These are phyloP conservation scores for Wallacemonas collosoma DNA, from an alignment of 208 protist species.

Conservation along the genomic window DNA sequence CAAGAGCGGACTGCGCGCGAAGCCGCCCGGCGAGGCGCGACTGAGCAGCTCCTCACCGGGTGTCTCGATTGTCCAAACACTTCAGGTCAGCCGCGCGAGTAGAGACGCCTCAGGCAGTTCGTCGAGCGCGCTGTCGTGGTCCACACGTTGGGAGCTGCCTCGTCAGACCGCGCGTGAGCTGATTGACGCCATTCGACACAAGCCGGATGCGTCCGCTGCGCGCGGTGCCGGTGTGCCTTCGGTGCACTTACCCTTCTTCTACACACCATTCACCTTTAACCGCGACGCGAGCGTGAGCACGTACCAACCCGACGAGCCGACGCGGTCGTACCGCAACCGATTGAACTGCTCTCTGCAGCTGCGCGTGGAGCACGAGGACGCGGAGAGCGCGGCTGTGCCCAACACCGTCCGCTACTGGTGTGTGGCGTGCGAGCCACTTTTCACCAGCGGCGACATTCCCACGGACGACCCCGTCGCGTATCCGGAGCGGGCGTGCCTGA, in stretches of 20 bases:
- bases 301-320: constrained; percentile 22
- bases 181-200: constrained; percentile 8
- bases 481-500: constrained; percentile 56
- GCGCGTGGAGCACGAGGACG: constrained; percentile 25
- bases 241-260: constrained; percentile 14
- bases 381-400: constrained; percentile 7
- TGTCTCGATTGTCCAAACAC: background rate
- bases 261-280: constrained; percentile 20
- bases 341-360: constrained; percentile 59
- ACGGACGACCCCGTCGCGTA: constrained; percentile 23
- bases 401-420: constrained; percentile 68
- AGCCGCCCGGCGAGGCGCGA: no score
- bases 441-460: constrained; percentile 63
- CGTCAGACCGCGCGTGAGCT: constrained; percentile 33
- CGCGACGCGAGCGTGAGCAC: constrained; percentile 12
- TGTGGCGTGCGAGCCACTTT: constrained; percentile 65
- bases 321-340: constrained; percentile 29
- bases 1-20: background rate
- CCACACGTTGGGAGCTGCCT: constrained; percentile 45
- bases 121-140: constrained; percentile 29
- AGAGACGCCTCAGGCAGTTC: constrained; percentile 20
- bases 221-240: background rate
- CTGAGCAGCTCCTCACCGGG: background rate
- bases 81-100: constrained; percentile 11
- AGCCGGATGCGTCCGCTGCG: background rate